These are phyloP conservation scores for Westerdykella sp. DNA, from an alignment of 2,329 filamentous ascomycete genomes.

Conservation along the genomic window DNA sequence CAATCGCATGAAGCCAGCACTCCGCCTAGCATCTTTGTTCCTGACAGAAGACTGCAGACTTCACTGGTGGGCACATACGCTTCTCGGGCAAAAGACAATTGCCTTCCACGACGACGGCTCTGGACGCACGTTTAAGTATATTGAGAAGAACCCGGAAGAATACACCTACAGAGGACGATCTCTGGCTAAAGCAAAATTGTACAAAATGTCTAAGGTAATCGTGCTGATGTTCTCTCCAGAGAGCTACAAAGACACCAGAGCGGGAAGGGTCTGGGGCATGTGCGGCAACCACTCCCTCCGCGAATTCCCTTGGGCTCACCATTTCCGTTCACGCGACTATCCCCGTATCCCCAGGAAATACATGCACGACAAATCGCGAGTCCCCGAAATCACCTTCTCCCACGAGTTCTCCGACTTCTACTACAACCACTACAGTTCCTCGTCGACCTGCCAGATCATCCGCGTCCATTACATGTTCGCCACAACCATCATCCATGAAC, in stretches of 20 bases:
- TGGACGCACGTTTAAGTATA: slow-evolving; percentile 2
- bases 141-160: slow-evolving; percentile 5
- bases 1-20: slow-evolving; percentile 5
- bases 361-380: background rate
- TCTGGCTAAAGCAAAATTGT: slow-evolving; percentile 7
- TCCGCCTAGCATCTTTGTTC: slow-evolving; percentile 12
- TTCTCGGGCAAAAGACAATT: slow-evolving; percentile 4
- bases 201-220: slow-evolving; percentile 6
- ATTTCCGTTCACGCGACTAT: slow-evolving; percentile 4
- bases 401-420: slow-evolving; percentile 10
- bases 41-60: slow-evolving; percentile 12
- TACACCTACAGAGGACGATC: background rate
- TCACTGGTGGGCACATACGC: slow-evolving; percentile 15
- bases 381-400: slow-evolving; percentile 10
- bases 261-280: slow-evolving; percentile 3
- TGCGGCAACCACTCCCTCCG: slow-evolving; percentile 1
- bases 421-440: background rate
- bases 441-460: slow-evolving; percentile 1
- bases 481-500: slow-evolving; percentile 14
- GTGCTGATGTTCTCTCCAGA: slow-evolving; percentile 12
- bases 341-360: slow-evolving; percentile 1
- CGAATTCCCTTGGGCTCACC: slow-evolving; percentile 2
- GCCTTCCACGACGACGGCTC: background rate
- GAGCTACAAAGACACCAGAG: background rate
- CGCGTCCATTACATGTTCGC: slow-evolving; percentile 12